phyloP scores from a whole-genome alignment of 2,329 filamentous ascomycete species.

The Dactylellina drechsleri region DNA sequence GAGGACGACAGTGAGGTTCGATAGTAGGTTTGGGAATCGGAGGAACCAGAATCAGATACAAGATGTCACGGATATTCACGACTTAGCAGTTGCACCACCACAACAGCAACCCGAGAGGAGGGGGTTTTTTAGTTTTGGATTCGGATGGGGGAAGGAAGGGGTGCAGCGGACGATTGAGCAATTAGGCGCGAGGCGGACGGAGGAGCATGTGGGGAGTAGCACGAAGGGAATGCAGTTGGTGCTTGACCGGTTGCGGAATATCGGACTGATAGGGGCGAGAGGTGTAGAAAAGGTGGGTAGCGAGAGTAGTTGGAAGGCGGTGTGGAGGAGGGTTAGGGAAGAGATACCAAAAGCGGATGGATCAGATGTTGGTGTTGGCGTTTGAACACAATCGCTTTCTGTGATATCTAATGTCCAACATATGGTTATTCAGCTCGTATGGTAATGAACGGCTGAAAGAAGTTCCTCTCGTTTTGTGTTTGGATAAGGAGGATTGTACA shows the following conservation, averaged over 20 bases:
- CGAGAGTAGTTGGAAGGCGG: conserved; percentile 63
- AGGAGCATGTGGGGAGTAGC: conserved; percentile 80
- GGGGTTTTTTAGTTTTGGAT: conserved; percentile 64
- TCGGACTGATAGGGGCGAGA: conserved; percentile 75
- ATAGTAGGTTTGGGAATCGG: conserved; percentile 57
- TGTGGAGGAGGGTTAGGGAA: conserved; percentile 56
- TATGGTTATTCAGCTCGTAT: background rate
- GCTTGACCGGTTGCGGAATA: conserved; percentile 74
- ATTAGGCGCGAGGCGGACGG: conserved; percentile 79
- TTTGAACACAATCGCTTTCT: background rate
- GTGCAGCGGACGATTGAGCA: conserved; percentile 82
- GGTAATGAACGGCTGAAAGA: background rate
- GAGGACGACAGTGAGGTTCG: conserved; percentile 57
- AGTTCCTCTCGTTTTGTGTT: background rate
- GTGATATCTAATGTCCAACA: background rate
- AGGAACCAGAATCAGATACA: conserved; percentile 61
- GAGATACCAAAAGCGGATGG: conserved; percentile 47
- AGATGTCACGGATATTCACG: conserved; percentile 39
- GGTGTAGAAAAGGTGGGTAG: conserved; percentile 76
- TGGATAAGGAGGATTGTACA: conserved; percentile 24
- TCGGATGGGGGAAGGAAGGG: conserved; percentile 73
- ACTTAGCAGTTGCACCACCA: too few relatives aligned
- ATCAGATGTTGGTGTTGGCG: conserved; percentile 31
- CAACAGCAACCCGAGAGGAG: conserved; percentile 62
- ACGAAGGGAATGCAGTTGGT: conserved; percentile 85